These are phyloP conservation scores for Plectranthus barbatus DNA, from an alignment of 257 asterid genomes.

Conservation along the genomic window DNA sequence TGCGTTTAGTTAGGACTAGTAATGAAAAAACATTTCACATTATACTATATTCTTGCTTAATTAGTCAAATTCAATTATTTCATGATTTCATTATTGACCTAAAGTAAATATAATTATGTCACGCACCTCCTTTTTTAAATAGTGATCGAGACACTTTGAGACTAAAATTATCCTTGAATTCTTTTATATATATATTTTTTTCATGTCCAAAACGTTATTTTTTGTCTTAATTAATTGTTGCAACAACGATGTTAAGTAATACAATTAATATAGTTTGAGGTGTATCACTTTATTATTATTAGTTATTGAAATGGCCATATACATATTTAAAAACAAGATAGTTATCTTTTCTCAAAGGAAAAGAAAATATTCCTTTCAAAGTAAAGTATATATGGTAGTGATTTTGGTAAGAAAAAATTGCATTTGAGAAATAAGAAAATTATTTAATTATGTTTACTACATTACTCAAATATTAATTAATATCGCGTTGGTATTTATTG, in stretches of 20 bases:
- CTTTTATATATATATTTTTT: background rate
- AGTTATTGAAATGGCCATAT: too few relatives aligned
- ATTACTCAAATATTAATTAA: too few relatives aligned
- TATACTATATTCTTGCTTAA: background rate
- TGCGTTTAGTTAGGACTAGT: background rate
- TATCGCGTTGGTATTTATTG: too few relatives aligned
- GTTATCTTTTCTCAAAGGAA: too few relatives aligned
- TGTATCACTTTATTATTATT: too few relatives aligned
- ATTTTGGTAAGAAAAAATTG: too few relatives aligned
- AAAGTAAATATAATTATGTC: constrained; percentile 13
- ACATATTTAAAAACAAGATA: too few relatives aligned
- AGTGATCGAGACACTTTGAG: background rate
- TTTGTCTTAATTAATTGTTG: background rate
- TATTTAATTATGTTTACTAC: too few relatives aligned
- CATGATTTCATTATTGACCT: constrained; percentile 19
- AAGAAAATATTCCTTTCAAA: too few relatives aligned
- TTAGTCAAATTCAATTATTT: constrained; percentile 11
- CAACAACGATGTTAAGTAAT: background rate
- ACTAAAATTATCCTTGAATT: background rate
- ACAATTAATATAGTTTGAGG: background rate
- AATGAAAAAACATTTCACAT: background rate
- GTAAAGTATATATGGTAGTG: too few relatives aligned
- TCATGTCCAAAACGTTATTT: background rate
- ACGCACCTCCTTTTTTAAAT: background rate
- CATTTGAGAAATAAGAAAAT: too few relatives aligned